Base-by-base conservation (phyloP, 331 rosid genomes). In the Saraca asoca region DNA sequence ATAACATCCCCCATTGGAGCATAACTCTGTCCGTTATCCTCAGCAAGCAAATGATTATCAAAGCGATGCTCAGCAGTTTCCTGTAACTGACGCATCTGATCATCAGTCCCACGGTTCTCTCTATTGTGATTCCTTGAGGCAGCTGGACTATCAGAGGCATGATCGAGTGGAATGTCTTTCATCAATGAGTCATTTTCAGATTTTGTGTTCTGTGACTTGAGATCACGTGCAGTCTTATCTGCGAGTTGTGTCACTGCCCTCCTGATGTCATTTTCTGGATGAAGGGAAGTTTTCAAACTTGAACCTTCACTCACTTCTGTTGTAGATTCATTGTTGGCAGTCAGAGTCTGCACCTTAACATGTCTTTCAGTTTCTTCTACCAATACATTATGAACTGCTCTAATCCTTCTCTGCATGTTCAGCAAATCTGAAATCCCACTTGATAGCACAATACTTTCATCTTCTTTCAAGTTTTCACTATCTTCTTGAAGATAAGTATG, bases 81-180 rank as follows among this genome's bases (percentile, higher is more conserved):
- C 82, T 94, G 83, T 71, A 86, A 71, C 78, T 82, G 85, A 3
- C 84, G 87, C 89, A 82, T 82, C 61, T 81, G 85, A 64, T 90
- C 92, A 73, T 78, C 70, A 54, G 69, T 58, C 42, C 79, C 80
- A 70, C 73, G 54, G 51, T 73, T 75, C 52, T 73, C 74, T 73
- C 80, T 81, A 78, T 75, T 71, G 80, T 82, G 64, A 66, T 77
- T 78, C 65, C 72, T 80, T 31, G 76, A 75, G 38, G 53, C 70
- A 37, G 53, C 72, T 2, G 79, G 71, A 66, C 51, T 71, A 54
- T 85, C 87, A 33, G 89, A 81, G 70, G 70, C 86, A 70, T 76
- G 88, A 81, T 90, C 99, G 17, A 88, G 91, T n/a, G 82, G 85
- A 66, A 90, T 90, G 70, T 94, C 99, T 77, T 88, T 94, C 93